Base-by-base conservation (phyloP, 2,329 filamentous ascomycete species). In the Fusarium agapanthi region DNA sequence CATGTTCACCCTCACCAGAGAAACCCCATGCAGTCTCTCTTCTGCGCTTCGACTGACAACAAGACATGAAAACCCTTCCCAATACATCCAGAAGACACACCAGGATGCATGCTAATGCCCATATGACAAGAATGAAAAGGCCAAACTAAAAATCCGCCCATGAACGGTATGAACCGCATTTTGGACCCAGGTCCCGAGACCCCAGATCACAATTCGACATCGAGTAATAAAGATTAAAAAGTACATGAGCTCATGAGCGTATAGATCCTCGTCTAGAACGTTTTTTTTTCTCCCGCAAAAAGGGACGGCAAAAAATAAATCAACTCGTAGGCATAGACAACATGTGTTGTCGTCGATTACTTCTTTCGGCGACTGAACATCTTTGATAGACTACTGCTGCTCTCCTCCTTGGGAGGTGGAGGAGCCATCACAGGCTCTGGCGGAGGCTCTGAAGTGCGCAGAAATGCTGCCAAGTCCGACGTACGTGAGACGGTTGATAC, bases 381-480 rank as follows among this genome's bases (percentile, higher is more conserved):
- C 61, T 83, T 86, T 30, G 85, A 83, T 32, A 87, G 79, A 14
- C 84, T 81, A 53, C 79, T 82, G 55, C 78, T 75, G n/a, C 83
- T 81, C 54, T 85, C 84, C 35, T 79, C 81, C 24, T 79, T 79
- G 3, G 76, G 57, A 14, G 79, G 78, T 77, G 65, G 12, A 76
- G 65, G 10, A 73, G 75, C 20, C 75, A 62, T 70, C 14, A 77
- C 65, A 32, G 79, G 72, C 30, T 81, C 76, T 20, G 86, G 84
- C 4, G 91, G 90, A 7, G 92, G 92, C 38, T 86, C 90, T 20
- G 91, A 92, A 75, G 90, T 89, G 59, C 87, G 88, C 37, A 96
- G 82, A 79, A 95, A 95, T 57, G 90, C 89, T 2, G 93, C 92
- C 48, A 95, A 81, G 56, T 94, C 92, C 24, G 88, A 87, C 5